Conservation (phyloP, 1,284 basidiomycete species). For the Sphaerobolus stellatus region DNA sequence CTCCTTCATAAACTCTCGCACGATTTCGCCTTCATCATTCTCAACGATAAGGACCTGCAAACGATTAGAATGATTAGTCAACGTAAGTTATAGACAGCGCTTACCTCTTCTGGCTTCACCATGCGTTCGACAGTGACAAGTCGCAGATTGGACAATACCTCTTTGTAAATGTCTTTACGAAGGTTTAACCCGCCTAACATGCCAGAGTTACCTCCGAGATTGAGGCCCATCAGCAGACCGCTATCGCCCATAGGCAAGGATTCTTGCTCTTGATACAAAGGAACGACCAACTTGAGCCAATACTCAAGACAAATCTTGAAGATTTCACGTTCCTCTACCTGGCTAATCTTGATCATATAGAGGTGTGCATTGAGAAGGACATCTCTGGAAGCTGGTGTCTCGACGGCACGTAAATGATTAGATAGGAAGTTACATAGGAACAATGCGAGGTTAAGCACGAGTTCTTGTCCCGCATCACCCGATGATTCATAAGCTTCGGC, state of each 20-base stretch:
- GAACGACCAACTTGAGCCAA: constrained; percentile 60
- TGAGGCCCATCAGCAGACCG: constrained; percentile 55
- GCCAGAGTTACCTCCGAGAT: constrained; percentile 35
- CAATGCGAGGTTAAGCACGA: constrained; percentile 62
- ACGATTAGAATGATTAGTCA: background rate
- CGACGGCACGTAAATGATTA: constrained; percentile 53
- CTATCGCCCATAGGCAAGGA: constrained; percentile 51
- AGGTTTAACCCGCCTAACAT: constrained; percentile 36
- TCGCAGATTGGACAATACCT: constrained; percentile 57
- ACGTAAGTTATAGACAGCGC: constrained; percentile 8
- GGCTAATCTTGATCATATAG: constrained; percentile 63
- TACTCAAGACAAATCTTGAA: constrained; percentile 70
- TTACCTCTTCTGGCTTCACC: constrained; percentile 66
- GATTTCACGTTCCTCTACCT: constrained; percentile 61
- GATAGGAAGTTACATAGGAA: constrained; percentile 64
- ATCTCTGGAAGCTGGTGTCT: constrained; percentile 55
- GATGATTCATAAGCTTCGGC: constrained; percentile 55
- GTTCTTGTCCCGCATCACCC: constrained; percentile 59
- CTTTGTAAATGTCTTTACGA: constrained; percentile 53
- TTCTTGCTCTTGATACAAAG: constrained; percentile 61
- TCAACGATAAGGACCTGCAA: constrained; percentile 55
- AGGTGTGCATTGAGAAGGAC: constrained; percentile 60
- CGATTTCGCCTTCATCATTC: constrained; percentile 67
- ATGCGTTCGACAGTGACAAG: constrained; percentile 65
- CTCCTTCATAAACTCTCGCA: constrained; percentile 66